Conservation (phyloP, 768 basidiomycete genomes). For the Tulasnella sp. region DNA sequence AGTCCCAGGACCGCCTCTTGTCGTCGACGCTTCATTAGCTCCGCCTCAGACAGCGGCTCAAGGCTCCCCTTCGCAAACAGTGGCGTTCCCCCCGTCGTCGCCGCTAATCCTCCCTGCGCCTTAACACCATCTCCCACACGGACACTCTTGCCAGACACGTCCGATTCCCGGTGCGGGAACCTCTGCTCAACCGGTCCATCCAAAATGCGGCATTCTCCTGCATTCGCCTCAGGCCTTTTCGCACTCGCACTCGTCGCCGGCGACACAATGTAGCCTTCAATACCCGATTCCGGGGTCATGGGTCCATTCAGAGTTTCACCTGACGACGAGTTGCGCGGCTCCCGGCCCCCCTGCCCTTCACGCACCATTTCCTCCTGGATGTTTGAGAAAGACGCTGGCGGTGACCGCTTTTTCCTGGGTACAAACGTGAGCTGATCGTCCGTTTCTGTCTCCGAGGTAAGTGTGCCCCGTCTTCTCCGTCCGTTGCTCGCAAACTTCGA, state of each 20-base stretch:
- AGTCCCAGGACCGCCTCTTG: slow-evolving; percentile 34
- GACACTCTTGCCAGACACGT: too few species aligned
- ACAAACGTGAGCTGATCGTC: slow-evolving; percentile 67
- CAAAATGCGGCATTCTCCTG: too few species aligned
- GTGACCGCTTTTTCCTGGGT: slow-evolving; percentile 36
- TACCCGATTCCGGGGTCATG: neutral
- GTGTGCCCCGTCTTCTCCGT: neutral
- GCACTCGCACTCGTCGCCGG: too few species aligned
- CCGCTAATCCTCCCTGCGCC: too few species aligned
- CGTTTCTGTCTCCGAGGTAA: slow-evolving; percentile 40
- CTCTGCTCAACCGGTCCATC: too few species aligned
- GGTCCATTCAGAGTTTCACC: slow-evolving; percentile 19
- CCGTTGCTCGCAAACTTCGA: neutral
- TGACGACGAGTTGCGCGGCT: slow-evolving; percentile 21
- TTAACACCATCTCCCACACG: too few species aligned
- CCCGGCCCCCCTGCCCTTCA: neutral
- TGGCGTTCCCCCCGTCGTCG: neutral
- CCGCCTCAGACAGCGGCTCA: slow-evolving; percentile 9
- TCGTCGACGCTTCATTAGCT: slow-evolving; percentile 32
- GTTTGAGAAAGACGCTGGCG: slow-evolving; percentile 17
- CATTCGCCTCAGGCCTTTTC: too few species aligned
- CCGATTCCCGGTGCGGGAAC: too few species aligned
- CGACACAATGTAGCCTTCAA: too few species aligned
- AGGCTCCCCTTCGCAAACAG: neutral
- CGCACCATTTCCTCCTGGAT: neutral